These are phyloP conservation scores for Falciphora oryzae DNA, from an alignment of 2,329 filamentous ascomycete genomes.

Conservation along the genomic window DNA sequence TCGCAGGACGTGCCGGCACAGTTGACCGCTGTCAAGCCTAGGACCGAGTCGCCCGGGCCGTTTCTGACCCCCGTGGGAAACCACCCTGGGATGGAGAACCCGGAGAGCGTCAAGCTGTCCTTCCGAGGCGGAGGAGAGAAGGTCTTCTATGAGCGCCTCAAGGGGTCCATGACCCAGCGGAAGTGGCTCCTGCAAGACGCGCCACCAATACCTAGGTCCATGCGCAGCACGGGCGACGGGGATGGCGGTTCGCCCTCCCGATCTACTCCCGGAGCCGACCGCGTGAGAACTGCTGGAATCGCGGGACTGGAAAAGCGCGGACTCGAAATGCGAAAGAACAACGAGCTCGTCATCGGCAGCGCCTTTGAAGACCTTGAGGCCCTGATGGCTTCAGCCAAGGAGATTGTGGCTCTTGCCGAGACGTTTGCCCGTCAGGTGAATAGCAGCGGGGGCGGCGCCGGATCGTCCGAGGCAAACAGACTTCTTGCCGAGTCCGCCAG, in stretches of 20 bases:
- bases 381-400: conserved; percentile 94
- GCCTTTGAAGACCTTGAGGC: conserved; percentile 96
- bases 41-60: conserved; percentile 75
- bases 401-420: conserved; percentile 90
- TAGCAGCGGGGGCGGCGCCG: conserved; percentile 50
- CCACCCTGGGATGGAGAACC: conserved; percentile 44
- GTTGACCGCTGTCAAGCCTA: conserved; percentile 34
- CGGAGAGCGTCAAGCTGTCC: conserved; percentile 81
- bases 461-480: conserved; percentile 63
- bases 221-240: conserved; percentile 29
- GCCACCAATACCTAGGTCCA: conserved; percentile 72
- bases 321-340: conserved; percentile 81
- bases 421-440: conserved; percentile 68
- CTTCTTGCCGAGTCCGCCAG: conserved; percentile 76
- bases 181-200: conserved; percentile 94
- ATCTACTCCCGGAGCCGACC: conserved; percentile 15
- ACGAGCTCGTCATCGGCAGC: conserved; percentile 84
- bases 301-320: conserved; percentile 86
- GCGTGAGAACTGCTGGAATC: conserved; percentile 71
- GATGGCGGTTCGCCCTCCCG: conserved; percentile 18
- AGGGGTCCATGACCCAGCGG: conserved; percentile 79
- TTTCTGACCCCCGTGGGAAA: conserved; percentile 37
- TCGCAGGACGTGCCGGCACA: conserved; percentile 41
- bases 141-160: conserved; percentile 83
- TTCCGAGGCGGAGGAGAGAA: conserved; percentile 87